Percentiles rank a stretch among this genome's conserved stretches.
phyloP scores from a whole-genome alignment of 345 rosid genomes.

The Eucalyptus marginata region DNA sequence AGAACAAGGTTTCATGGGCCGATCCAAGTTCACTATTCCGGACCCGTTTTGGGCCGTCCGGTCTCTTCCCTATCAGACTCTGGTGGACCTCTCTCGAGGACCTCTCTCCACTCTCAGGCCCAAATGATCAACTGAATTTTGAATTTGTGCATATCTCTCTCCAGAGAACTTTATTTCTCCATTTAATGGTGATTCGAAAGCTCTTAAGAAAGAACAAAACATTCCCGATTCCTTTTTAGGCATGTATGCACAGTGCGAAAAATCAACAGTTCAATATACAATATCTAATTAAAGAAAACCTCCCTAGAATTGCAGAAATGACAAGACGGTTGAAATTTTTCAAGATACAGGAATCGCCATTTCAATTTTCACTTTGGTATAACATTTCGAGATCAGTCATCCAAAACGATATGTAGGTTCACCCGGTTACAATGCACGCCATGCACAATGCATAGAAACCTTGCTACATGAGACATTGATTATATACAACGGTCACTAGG shows the following conservation, averaged over 20 bases:
- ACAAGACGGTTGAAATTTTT: not conserved
- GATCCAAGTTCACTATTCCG: not conserved
- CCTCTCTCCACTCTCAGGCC: not conserved
- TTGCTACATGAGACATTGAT: not conserved
- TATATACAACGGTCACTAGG: not conserved
- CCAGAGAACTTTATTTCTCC: not conserved
- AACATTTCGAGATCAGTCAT: not conserved
- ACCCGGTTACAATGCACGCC: fast-evolving
- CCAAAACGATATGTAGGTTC: not conserved
- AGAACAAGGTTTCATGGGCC: not conserved
- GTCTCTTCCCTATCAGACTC: not conserved
- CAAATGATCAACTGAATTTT: not conserved
- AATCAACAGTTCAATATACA: not conserved
- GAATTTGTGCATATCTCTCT: not conserved
- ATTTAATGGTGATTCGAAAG: not conserved
- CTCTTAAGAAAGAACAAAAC: not conserved
- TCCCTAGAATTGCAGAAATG: not conserved
- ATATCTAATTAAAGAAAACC: not conserved
- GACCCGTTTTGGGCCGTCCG: not conserved
- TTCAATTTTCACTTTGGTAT: not conserved
- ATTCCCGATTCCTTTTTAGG: not conserved
- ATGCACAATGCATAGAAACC: not conserved
- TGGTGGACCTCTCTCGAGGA: not conserved
- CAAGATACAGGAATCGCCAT: fast-evolving
- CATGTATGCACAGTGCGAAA: not conserved